Base-by-base conservation (phyloP, 108 stramenopile genomes). In the Nitzschia sp. region DNA sequence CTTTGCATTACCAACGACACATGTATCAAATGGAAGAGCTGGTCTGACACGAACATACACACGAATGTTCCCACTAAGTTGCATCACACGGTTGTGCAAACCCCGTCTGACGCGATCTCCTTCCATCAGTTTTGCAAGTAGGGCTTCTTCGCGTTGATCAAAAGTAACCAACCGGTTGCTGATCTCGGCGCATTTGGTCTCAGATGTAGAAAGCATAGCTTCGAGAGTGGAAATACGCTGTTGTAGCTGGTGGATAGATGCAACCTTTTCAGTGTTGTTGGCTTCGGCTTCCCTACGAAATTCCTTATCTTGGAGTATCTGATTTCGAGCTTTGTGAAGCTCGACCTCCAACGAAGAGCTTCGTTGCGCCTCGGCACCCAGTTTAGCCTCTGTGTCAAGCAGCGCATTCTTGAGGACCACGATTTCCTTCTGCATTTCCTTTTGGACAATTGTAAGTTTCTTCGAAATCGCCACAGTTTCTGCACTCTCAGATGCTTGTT, bases 31-130 rank as follows among this genome's bases (percentile, higher is more conserved):
- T 14, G 67, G 53, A 51, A 88, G 75, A 38, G 66, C 24, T 22
- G 93, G 93, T 46, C 93, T 77, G 0, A 95, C 91, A 21, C 91
- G 80, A 0, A 95, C 91, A 73, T 86, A 92, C 20, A 91, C 87
- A 11, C 94, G 84, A 69, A 95, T 95, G 59, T 88, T 92, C 2
- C 94, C 94, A 26, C 76, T 84, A 6, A 91, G 65, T 67, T 92
- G 87, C 72, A 92, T 90, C 8, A 92, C 85, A 38, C 76, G 73
- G 61, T 85, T 84, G 70, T 91, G 91, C 24, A 95, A 73, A 9
- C 62, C 75, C 2, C 87, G 73, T 17, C 92, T 80, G 39, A 90
- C 78, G 48, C 81, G 84, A 65, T 90, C 85, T 52, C 86, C 76
- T 25, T 83, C 76, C 19, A 53, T 69, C 10, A 87, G 84, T 48